Percentiles rank a stretch among this genome's conserved stretches.
Conservation (phyloP, 2,329 filamentous ascomycete genomes). For the Fusarium domesticum region DNA sequence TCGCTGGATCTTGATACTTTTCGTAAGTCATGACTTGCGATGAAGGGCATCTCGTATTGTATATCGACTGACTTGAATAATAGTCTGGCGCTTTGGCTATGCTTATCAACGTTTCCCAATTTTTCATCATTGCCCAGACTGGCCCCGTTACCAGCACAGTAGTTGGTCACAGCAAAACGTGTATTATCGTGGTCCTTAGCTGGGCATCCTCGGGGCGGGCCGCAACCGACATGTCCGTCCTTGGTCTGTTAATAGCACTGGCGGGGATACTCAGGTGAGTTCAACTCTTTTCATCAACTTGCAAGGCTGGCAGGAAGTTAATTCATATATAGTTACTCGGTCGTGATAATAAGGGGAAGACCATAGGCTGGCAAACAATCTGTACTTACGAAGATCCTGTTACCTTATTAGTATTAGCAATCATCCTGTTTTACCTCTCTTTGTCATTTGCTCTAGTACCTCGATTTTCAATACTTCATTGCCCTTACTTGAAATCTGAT, state of each 20-base stretch:
- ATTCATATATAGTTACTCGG: constrained; percentile 40
- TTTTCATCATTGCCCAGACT: constrained; percentile 60
- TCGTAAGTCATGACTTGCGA: constrained; percentile 46
- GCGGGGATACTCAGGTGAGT: constrained; percentile 57
- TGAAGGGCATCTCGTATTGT: not conserved
- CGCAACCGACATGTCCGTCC: constrained; percentile 52
- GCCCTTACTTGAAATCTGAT: too few species aligned
- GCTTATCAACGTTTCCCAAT: constrained; percentile 63
- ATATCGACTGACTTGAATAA: not conserved
- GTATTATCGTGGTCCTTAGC: constrained; percentile 61
- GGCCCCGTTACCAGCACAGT: constrained; percentile 64
- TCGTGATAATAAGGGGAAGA: too few species aligned
- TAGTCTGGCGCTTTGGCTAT: constrained; percentile 62
- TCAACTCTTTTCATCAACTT: not conserved
- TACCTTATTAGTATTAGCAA: too few species aligned
- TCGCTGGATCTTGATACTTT: constrained; percentile 56
- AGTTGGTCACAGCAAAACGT: constrained; percentile 64
- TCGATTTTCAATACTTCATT: too few species aligned
- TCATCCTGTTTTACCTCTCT: too few species aligned
- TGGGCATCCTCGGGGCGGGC: constrained; percentile 57
- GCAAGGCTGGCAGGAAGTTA: constrained; percentile 1
- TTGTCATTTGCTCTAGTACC: too few species aligned
- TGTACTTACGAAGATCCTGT: too few species aligned
- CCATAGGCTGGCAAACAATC: too few species aligned
- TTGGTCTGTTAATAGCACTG: constrained; percentile 55